Evolutionary conservation across 371 early-diverging fungal genomes (phyloP), one percentile per base, ranked within the genome.

Genomic region (Mucor ambiguus): DNA sequence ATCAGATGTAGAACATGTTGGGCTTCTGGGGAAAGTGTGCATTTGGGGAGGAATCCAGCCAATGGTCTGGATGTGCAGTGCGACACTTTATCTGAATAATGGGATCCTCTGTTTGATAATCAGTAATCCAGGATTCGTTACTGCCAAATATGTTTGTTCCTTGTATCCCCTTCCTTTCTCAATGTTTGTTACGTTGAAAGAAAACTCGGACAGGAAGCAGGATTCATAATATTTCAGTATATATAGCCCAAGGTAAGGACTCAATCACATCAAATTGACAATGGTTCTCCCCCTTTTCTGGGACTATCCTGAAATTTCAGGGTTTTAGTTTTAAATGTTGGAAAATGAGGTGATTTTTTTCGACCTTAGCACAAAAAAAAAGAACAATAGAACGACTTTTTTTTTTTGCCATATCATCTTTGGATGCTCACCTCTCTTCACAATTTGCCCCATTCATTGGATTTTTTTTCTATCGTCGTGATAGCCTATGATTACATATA

Each of bases 11-110:
- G 48, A 64, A 48, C 26, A 48, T 58, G 58, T 64, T 64, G 58
- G 64, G 64, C 58, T 56, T 63, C 64, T 64, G 58, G 64, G 63
- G 64, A 32, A 32, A 18, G 44, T 18, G 20, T 6, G 49, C 43
- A 30, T 48, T 64, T 64, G 44, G 64, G 64, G 64, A 48, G 14
- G 41, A 38, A 22, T 48, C 7, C 10, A 20, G 64, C 64, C 64
- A 64, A 64, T 64, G n/a, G 49, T 24, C 16, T 52, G 12, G 24
- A 24, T 12, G 14, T 14, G 3, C 14, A 14, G 14, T 8, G 7
- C 10, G 29, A 24, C 9, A 4, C 16, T 32, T 37, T 33, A 12
- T 52, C 14, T 24, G 10, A 52, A 29, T 18, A 55, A 54, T 62
- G 55, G 37, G 56, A n/a, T 26, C n/a, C n/a, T 55, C 26, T 52